Evolutionary conservation across 1,284 basidiomycete species (phyloP), one percentile per base, ranked within the genome.

Genomic region (Rhodotorula mucilaginosa): DNA sequence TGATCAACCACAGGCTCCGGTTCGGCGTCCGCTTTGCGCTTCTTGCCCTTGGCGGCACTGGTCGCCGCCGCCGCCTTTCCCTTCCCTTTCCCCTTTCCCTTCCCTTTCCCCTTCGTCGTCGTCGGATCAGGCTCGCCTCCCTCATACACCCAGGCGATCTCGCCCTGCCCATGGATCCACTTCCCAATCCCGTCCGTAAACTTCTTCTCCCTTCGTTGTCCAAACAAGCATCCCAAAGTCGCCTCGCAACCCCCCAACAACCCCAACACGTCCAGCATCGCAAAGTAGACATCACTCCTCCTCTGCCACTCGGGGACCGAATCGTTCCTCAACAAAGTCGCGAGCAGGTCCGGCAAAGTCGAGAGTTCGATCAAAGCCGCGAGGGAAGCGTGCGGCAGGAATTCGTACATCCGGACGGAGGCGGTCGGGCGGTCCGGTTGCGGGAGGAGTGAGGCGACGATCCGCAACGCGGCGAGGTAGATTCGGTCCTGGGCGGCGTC

Each of bases 211-310:
- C 81, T 83, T 56, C 84, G 80, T 29, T 79, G 76, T 31, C 80
- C 81, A 51, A 85, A 81, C n/a, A 87, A 79, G 15, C 83, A 81
- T 60, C 81, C 81, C 23, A 86, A 80, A 0, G 84, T 85, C 13
- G 85, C 80, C 76, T 86, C 85, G 69, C 83, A 85, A 70, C 86
- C 85, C 5, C 83, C 84, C 80, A 87, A 81, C n/a, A 83, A 81
- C 49, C 83, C 82, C 39, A 87, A 78, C 13, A 87, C 79, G 18
- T 78, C 80, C 8, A 87, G 78, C 83, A 85, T 84, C 8, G 84
- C 82, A 66, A 85, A 80, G 74, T 87, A 87, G 26, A 83, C 81
- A 21, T 84, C 82, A 66, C 80, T 83, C 31, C 86, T 83, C 4
- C 81, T 73, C 39, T 82, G 83, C 86, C 86, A 87, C 71, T 87